A percentile compares a stretch with the other conserved stretches of the same genome.
phyloP scores from a whole-genome alignment of 2,329 filamentous ascomycete genomes.

The Stenocarpella maydis region DNA sequence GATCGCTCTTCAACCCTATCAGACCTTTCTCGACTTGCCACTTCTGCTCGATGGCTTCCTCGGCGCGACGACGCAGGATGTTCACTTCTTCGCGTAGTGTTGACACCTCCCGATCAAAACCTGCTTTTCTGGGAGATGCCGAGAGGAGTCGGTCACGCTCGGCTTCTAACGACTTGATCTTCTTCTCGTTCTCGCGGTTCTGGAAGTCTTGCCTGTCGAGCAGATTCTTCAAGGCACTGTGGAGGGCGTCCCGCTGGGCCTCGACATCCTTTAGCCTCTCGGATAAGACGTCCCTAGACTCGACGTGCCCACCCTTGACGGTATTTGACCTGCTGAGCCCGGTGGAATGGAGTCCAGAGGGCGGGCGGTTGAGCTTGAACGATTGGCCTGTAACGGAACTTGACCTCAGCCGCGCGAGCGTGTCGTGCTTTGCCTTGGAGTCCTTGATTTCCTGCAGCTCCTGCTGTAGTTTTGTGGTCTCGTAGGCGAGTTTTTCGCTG shows the following conservation, averaged over 20 bases:
- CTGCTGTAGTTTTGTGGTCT: constrained; percentile 86
- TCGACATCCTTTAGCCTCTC: constrained; percentile 93
- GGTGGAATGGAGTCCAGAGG: constrained; percentile 41
- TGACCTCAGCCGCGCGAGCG: constrained; percentile 49
- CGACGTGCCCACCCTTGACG: constrained; percentile 57
- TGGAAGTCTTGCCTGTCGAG: constrained; percentile 87
- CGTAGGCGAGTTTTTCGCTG: constrained; percentile 77
- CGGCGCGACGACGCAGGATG: constrained; percentile 82
- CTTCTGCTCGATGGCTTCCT: constrained; percentile 94
- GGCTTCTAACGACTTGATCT: constrained; percentile 76
- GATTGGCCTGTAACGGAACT: constrained; percentile 48
- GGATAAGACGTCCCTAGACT: constrained; percentile 73
- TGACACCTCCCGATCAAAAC: constrained; percentile 85
- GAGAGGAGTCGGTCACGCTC: constrained; percentile 79
- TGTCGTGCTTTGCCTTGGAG: constrained; percentile 46
- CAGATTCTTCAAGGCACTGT: constrained; percentile 84
- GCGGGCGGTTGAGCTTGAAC: constrained; percentile 41
- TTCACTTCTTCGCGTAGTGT: constrained; percentile 85
- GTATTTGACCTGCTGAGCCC: constrained; percentile 63
- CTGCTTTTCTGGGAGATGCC: constrained; percentile 74
- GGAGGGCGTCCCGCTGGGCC: constrained; percentile 90
- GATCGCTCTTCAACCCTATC: constrained; percentile 90
- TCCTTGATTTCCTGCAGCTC: constrained; percentile 76
- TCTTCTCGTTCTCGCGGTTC: constrained; percentile 83
- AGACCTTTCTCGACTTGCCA: constrained; percentile 95